A percentile compares a stretch with the other conserved stretches of the same genome.
These are phyloP conservation scores for Aeschynomene evenia DNA, from an alignment of 306 rosid species.

Conservation along the genomic window DNA sequence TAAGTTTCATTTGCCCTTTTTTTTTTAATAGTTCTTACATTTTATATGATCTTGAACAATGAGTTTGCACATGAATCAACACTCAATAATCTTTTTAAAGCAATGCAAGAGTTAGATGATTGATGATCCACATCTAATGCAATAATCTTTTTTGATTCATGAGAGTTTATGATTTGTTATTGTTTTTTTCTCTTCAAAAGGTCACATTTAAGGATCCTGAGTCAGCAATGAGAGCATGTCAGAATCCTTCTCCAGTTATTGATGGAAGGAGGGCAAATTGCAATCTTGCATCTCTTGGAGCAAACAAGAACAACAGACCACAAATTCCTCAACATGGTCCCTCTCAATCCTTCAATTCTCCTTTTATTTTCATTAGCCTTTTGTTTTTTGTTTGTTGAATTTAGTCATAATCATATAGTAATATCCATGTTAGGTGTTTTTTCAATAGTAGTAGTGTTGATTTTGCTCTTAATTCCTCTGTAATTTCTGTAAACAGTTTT, in stretches of 20 bases:
- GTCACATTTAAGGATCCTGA: slow-evolving; percentile 96
- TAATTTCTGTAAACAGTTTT: background rate
- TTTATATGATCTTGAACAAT: too few relatives aligned
- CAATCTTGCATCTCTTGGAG: slow-evolving; percentile 95
- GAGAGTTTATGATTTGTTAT: background rate
- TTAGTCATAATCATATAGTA: background rate
- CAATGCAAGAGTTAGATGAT: too few relatives aligned
- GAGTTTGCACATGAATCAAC: too few relatives aligned
- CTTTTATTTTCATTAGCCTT: background rate
- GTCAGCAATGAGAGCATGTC: slow-evolving; percentile 89
- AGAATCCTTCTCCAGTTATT: slow-evolving; percentile 90
- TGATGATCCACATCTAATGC: too few relatives aligned
- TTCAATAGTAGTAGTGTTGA: background rate
- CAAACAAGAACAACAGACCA: slow-evolving; percentile 58
- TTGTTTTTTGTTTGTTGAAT: background rate
- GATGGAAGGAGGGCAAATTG: slow-evolving; percentile 97
- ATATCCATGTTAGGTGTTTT: background rate
- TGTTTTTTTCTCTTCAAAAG: slow-evolving; percentile 30
- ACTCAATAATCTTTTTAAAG: too few relatives aligned
- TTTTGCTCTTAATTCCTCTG: background rate
- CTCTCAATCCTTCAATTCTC: slow-evolving; percentile 22
- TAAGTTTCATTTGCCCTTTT: slow-evolving; percentile 43
- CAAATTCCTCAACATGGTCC: slow-evolving; percentile 73
- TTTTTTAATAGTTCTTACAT: background rate
- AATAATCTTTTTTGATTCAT: background rate